phyloP scores from a whole-genome alignment of 129 eudicot genomes.

The Apium graveolens region DNA sequence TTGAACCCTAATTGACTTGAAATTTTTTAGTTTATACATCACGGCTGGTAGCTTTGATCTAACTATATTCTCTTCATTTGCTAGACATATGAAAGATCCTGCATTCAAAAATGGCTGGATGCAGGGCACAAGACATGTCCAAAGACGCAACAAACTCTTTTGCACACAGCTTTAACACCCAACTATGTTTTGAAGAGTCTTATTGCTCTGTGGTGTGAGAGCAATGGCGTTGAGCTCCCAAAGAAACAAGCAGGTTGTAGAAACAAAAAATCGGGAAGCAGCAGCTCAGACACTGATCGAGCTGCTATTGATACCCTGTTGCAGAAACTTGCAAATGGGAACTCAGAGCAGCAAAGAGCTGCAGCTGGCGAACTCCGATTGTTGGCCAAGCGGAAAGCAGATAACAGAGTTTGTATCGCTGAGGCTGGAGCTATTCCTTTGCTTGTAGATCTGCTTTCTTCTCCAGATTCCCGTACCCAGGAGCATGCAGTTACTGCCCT shows the following conservation, averaged over 20 bases:
- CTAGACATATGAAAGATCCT: slow-evolving; percentile 81
- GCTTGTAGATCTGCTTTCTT: slow-evolving; percentile 66
- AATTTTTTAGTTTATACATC: not conserved
- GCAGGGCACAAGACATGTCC: slow-evolving; percentile 94
- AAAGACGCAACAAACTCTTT: slow-evolving; percentile 70
- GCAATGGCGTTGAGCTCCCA: slow-evolving; percentile 76
- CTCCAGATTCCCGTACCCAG: slow-evolving; percentile 61
- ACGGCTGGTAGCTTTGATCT: not conserved
- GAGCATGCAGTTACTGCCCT: slow-evolving; percentile 94
- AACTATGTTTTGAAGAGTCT: slow-evolving; percentile 80
- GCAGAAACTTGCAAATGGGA: slow-evolving; percentile 64
- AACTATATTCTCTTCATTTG: slow-evolving; percentile 4
- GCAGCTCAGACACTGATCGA: slow-evolving; percentile 62
- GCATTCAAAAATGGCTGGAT: slow-evolving; percentile 86
- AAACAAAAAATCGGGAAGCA: slow-evolving; percentile 36
- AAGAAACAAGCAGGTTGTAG: slow-evolving; percentile 35
- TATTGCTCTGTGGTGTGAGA: slow-evolving; percentile 78
- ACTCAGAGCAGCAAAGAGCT: slow-evolving; percentile 70
- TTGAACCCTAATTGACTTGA: not conserved
- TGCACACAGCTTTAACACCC: slow-evolving; percentile 75
- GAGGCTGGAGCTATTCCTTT: slow-evolving; percentile 86
- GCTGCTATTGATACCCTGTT: slow-evolving; percentile 48
- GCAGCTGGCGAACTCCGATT: slow-evolving; percentile 91
- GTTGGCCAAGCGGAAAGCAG: slow-evolving; percentile 82
- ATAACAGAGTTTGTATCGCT: slow-evolving; percentile 77